Base-by-base conservation (phyloP, 768 basidiomycete species). In the Pisolithus marmoratus region DNA sequence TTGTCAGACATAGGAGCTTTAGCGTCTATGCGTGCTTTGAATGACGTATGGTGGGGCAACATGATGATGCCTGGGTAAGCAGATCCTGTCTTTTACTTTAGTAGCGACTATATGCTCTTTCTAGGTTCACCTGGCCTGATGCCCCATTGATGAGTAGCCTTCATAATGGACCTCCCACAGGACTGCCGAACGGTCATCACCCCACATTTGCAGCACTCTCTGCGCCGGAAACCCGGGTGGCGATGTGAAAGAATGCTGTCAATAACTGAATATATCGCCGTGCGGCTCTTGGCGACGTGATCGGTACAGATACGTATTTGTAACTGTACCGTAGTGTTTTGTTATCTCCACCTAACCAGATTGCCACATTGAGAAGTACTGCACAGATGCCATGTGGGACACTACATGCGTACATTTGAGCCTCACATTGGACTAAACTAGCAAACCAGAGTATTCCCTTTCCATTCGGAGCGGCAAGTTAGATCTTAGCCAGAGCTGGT, bases 21-120 rank as follows among this genome's bases (percentile, higher is more conserved):
- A 54, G 87, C 86, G 1, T 79, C 85, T 19, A 84, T 90, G 83
- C 77, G 81, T 46, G 81, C 81, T 26, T 72, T 91, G 51, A 83
- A 85, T 55, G 86, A 83, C 46, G 75, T 70, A 8, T 90, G 82
- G 79, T 89, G 85, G 87, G 68, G 76, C 41, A 85, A 79, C 46
- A 84, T 88, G 82, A 85, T 90, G 87, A 87, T 90, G 85, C 88
- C 88, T 36, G 88, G 88, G 84, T 85, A 46, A 23, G 70, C 59
- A 46, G 41, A 44, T 34, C 27, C n/a, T 4, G 26, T n/a, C 6
- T 20, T 19, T 14, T 17, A n/a, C 6, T 31, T 53, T 24, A n/a
- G 29, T 34, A n/a, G 15, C 57, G 1, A 38, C 48, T 46, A 22
- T 19, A 29, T 37, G 11, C 15, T 27, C 2, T 20, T 15, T 41